A percentile compares a stretch with the other conserved stretches of the same genome.
phyloP scores from a whole-genome alignment of 2,329 filamentous ascomycete genomes.

The Pseudopyricularia javanii region DNA sequence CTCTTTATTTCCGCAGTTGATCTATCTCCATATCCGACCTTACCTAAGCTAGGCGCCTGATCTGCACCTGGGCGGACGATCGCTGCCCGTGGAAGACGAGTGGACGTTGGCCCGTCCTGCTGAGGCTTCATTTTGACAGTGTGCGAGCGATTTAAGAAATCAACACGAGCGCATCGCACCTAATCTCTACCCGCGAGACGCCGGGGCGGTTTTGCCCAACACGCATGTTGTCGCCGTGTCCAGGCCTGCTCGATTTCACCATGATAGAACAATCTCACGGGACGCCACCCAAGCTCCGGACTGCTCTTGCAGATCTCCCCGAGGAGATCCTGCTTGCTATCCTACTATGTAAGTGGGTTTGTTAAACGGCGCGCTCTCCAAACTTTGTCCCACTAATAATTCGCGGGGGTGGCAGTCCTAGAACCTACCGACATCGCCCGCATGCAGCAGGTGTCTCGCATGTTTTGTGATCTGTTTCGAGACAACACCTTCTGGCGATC shows the following conservation, averaged over 20 bases:
- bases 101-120: too few species aligned
- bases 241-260: not conserved
- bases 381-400: not conserved
- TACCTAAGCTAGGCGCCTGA: too few species aligned
- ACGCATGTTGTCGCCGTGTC: not conserved
- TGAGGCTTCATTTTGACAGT: too few species aligned
- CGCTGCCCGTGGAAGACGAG: too few species aligned
- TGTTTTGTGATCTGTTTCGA: conserved; percentile 53
- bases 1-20: too few species aligned
- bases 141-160: too few species aligned
- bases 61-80: too few species aligned
- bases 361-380: not conserved
- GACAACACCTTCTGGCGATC: conserved; percentile 68
- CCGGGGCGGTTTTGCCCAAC: not conserved
- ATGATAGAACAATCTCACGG: conserved; percentile 8
- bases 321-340: conserved; percentile 51
- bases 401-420: conserved; percentile 36
- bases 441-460: conserved; percentile 57
- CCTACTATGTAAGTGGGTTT: conserved; percentile 35
- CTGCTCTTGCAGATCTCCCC: conserved; percentile 38
- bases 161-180: too few species aligned
- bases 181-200: not conserved
- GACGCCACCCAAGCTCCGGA: not conserved
- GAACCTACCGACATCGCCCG: conserved; percentile 51
- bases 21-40: too few species aligned